Evolutionary conservation across 2,329 filamentous ascomycete species (phyloP), one percentile per base, ranked within the genome.

Genomic region (Colletotrichum siamense): DNA sequence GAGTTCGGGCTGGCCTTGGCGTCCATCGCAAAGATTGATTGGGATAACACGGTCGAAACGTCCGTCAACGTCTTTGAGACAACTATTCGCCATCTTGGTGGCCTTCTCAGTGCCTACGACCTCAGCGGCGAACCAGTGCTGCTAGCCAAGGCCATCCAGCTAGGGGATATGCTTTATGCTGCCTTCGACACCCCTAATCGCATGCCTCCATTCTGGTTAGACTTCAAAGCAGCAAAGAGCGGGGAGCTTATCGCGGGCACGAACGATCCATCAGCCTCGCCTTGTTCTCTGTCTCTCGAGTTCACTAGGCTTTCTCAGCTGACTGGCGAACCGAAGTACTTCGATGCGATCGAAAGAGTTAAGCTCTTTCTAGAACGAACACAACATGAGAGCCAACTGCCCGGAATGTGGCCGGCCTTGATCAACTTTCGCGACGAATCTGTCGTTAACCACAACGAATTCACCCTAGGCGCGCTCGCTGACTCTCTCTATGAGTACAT

Each of bases 251-350:
- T 77, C 6, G 76, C 77, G 12, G 77, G 76, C 30, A 69, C 36
- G 0, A 79, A 74, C 3, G 87, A 89, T 5, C 86, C 88, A 10
- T 85, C 87, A 3, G 88, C 88, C 4, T 86, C 86, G 16, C 86
- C 87, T 5, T 94, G 94, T 7, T 94, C 93, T 6, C 86, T 96
- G 66, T 93, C 91, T 1, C 84, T 96, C 74, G 95, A 96, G 81
- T 92, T 96, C 82, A 94, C 93, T 13, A 89, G 93, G 18, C 86
- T 96, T 64, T 93, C 93, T 4, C 94, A 96, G 82, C 84, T 96
- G 75, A 96, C 94, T 0, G 92, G 91, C 36, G 89, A 95, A 76
- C 85, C 90, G 28, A 95, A 94, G 80, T 96, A 95, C 84, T 95
- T 94, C 81, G 93, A 95, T 81, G 94, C 93, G 6, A 89, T 95